These are phyloP conservation scores for Candida silvatica DNA, from an alignment of 805 yeast genomes.

Conservation along the genomic window DNA sequence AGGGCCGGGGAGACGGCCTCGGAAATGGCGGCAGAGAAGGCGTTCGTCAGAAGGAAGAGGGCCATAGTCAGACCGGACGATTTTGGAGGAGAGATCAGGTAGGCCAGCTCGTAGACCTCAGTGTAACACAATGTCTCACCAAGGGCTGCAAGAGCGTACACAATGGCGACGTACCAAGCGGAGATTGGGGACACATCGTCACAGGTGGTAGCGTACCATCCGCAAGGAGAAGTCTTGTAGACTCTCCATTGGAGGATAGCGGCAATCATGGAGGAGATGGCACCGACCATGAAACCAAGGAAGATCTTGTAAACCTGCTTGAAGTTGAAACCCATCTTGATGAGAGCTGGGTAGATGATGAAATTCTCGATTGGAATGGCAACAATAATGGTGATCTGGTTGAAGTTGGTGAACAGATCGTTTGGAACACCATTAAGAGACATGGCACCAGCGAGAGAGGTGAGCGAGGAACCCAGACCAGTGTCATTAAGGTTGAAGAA, in stretches of 20 bases:
- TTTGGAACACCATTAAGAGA: conserved; percentile 44
- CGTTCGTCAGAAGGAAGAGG: conserved; percentile 28
- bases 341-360: conserved; percentile 36
- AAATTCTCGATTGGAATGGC: conserved; percentile 43
- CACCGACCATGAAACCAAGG: conserved; percentile 40
- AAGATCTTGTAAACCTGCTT: conserved; percentile 36
- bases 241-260: conserved; percentile 41
- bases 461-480: conserved; percentile 39
- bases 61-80: conserved; percentile 47
- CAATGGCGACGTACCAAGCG: conserved; percentile 24
- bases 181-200: conserved; percentile 23
- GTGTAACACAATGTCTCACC: conserved; percentile 45
- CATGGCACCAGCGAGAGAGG: conserved; percentile 49
- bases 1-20: conserved; percentile 32
- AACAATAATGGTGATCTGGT: conserved; percentile 44
- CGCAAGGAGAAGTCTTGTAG: conserved; percentile 44
- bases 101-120: conserved; percentile 45
- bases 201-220: conserved; percentile 33
- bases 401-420: conserved; percentile 46
- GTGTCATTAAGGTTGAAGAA: conserved; percentile 33
- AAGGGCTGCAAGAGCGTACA: conserved; percentile 34
- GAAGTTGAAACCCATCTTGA: conserved; percentile 33
- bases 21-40: conserved; percentile 39
- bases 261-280: conserved; percentile 37
- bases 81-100: conserved; percentile 43